phyloP scores from a whole-genome alignment of 345 rosid species.

The Citrus mangshanensis region DNA sequence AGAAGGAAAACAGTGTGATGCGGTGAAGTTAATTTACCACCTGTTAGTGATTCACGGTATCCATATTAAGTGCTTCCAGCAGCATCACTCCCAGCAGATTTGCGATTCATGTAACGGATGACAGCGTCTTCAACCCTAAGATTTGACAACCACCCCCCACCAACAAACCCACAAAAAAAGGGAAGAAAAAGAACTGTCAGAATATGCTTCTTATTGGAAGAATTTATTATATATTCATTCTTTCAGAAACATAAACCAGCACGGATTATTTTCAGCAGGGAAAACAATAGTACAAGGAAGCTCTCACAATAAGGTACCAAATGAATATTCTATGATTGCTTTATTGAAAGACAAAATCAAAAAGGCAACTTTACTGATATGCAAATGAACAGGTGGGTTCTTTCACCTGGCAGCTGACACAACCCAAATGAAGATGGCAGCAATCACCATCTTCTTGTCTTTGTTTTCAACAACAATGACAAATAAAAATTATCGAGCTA shows the following conservation, averaged over 20 bases:
- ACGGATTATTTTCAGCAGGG: background rate
- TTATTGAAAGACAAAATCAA: background rate
- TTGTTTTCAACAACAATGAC: background rate
- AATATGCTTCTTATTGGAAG: background rate
- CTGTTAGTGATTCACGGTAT: background rate
- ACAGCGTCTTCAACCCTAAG: conserved; percentile 58
- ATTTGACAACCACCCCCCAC: background rate
- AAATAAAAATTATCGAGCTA: background rate
- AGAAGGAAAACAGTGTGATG: background rate
- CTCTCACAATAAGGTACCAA: background rate
- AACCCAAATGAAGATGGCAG: background rate
- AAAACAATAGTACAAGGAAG: background rate
- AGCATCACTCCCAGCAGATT: conserved; percentile 39
- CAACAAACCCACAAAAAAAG: background rate
- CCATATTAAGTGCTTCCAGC: conserved; percentile 33
- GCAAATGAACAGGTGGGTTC: background rate
- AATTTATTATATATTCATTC: background rate
- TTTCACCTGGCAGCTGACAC: background rate
- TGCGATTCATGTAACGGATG: conserved; percentile 54
- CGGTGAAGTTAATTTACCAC: conserved; percentile 4
- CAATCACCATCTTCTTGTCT: background rate
- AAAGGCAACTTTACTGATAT: background rate
- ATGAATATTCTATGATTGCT: background rate
- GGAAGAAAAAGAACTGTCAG: background rate
- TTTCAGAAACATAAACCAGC: background rate